These are phyloP conservation scores for Aspergillus sp. DNA, from an alignment of 2,329 filamentous ascomycete genomes.

Conservation along the genomic window DNA sequence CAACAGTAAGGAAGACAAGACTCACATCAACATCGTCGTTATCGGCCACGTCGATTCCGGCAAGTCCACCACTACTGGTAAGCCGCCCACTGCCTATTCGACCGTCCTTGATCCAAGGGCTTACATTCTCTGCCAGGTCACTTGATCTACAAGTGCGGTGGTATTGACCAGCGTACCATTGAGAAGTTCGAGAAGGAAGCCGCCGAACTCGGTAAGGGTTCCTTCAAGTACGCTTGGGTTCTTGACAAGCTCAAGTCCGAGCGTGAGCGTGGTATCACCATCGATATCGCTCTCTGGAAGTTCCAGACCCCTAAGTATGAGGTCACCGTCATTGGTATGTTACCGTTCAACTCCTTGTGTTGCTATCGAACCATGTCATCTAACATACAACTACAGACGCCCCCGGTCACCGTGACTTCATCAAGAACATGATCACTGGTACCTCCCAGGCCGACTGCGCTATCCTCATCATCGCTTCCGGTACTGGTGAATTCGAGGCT, in stretches of 20 bases:
- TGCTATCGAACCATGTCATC: not conserved
- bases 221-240: conserved; percentile 99
- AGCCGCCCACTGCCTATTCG: conserved; percentile 40
- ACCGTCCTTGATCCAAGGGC: not conserved
- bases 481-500: conserved; percentile 99
- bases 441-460: conserved; percentile 99
- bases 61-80: conserved; percentile 96
- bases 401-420: conserved; percentile 99
- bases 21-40: conserved; percentile 96
- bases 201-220: conserved; percentile 98
- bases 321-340: conserved; percentile 93
- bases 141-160: conserved; percentile 99
- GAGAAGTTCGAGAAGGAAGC: conserved; percentile 99
- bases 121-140: conserved; percentile 59
- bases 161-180: conserved; percentile 99
- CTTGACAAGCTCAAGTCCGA: conserved; percentile 99
- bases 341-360: not conserved
- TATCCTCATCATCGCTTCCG: conserved; percentile 99
- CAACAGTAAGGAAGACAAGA: conserved; percentile 88
- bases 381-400: conserved; percentile 63
- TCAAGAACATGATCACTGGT: conserved; percentile 99
- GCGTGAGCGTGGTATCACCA: conserved; percentile 99
- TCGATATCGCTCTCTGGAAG: conserved; percentile 99
- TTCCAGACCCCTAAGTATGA: conserved; percentile 98
- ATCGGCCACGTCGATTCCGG: conserved; percentile 99